phyloP scores from a whole-genome alignment of 345 rosid species.

The Gossypium raimondii region DNA sequence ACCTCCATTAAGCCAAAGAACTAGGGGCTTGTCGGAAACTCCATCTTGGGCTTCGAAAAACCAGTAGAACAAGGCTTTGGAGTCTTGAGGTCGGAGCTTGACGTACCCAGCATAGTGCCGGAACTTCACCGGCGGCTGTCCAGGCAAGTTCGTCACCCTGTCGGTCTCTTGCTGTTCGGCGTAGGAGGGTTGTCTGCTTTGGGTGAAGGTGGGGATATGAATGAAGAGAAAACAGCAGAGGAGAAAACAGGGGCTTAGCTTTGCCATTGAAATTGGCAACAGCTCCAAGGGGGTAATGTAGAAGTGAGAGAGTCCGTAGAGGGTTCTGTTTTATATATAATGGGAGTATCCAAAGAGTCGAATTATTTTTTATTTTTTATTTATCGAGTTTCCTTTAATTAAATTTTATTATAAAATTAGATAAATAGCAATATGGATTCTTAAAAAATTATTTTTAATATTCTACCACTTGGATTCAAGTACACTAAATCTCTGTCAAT shows the following conservation, averaged over 20 bases:
- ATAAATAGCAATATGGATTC: too few species aligned
- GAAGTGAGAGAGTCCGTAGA: neutral
- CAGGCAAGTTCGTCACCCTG: slow-evolving; percentile 41
- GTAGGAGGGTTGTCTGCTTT: neutral
- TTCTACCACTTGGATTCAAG: too few species aligned
- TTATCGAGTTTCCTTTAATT: neutral
- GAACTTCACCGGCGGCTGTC: slow-evolving; percentile 55
- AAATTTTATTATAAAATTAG: too few species aligned
- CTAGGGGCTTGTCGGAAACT: slow-evolving; percentile 42
- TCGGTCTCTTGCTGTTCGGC: slow-evolving; percentile 34
- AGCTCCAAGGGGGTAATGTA: neutral
- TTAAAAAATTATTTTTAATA: too few species aligned
- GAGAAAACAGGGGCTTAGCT: neutral
- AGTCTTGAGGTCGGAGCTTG: slow-evolving; percentile 24
- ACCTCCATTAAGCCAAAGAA: slow-evolving; percentile 85
- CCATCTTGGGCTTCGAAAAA: slow-evolving; percentile 54
- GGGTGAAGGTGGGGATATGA: neutral
- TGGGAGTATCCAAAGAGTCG: neutral
- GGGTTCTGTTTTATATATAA: neutral
- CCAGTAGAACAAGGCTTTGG: slow-evolving; percentile 64
- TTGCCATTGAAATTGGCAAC: neutral
- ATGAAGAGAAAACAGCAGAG: neutral
- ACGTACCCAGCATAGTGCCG: slow-evolving; percentile 62
- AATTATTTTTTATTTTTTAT: neutral
- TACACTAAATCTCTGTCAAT: too few species aligned